Conservation (phyloP, 1,284 basidiomycete genomes). For the Agaricales sp. region DNA sequence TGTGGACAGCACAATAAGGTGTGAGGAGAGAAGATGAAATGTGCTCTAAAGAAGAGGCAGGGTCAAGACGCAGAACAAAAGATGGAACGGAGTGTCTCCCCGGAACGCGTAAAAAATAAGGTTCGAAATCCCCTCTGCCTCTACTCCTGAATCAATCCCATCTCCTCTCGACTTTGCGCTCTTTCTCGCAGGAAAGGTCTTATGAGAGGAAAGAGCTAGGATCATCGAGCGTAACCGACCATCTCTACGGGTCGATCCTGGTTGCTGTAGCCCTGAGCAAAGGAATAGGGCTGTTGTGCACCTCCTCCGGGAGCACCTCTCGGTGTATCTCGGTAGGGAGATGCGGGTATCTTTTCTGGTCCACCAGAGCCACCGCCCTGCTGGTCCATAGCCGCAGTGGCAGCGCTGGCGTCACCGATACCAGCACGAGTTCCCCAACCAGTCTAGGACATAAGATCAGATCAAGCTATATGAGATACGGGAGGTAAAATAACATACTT, state of each 20-base stretch:
- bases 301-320: background rate
- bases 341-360: background rate
- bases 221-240: slow-evolving; percentile 1
- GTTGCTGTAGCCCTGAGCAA: background rate
- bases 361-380: background rate
- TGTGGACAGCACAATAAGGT: background rate
- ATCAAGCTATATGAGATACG: slow-evolving; percentile 1
- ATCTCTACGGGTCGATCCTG: slow-evolving; percentile 1
- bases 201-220: too few relatives aligned
- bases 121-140: background rate
- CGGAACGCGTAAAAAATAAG: background rate
- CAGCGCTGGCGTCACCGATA: slow-evolving; percentile 71
- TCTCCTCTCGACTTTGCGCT: background rate
- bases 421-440: slow-evolving; percentile 89
- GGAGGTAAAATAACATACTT: slow-evolving; percentile 28
- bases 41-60: background rate
- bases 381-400: slow-evolving; percentile 52
- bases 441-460: slow-evolving; percentile 33
- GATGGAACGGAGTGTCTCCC: background rate
- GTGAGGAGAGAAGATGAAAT: background rate
- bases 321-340: slow-evolving; percentile 1
- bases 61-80: background rate
- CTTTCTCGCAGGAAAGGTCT: too few relatives aligned
- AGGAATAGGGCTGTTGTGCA: background rate
- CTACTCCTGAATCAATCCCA: background rate